phyloP scores from a whole-genome alignment of 108 stramenopile species.

The Conticribra guillardii region DNA sequence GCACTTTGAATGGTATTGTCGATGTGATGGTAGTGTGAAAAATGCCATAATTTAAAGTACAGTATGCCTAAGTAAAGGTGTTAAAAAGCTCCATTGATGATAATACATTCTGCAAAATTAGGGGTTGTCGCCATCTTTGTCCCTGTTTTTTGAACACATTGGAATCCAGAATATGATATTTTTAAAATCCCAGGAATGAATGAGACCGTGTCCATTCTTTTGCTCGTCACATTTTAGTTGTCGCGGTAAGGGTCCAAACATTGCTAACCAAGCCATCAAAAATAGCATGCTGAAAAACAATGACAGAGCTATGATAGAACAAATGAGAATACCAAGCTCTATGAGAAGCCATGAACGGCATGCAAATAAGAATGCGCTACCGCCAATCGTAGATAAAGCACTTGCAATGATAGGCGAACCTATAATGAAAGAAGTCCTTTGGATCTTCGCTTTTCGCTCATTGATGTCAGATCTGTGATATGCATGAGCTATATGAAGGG shows the following conservation, averaged over 20 bases:
- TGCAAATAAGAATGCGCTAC: conserved; percentile 3
- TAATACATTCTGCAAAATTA: no score
- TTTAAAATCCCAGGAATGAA: no score
- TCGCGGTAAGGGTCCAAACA: background rate
- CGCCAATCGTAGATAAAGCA: conserved; percentile 1
- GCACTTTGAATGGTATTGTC: no score
- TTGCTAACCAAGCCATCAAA: background rate
- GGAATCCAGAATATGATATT: no score
- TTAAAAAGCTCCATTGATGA: no score
- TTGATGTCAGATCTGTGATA: background rate
- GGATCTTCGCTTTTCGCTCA: background rate
- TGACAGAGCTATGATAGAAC: background rate
- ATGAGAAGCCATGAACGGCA: conserved; percentile 1
- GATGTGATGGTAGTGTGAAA: no score
- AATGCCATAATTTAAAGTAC: no score
- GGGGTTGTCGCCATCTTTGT: no score
- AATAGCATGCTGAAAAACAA: background rate
- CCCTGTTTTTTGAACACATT: no score
- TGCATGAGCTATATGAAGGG: background rate
- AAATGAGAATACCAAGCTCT: conserved; percentile 2
- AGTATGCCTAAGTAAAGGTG: no score
- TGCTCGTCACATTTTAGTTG: no score
- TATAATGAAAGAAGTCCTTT: background rate
- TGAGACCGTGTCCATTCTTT: no score
- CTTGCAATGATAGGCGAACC: background rate